phyloP scores from a whole-genome alignment of 441 rosid genomes.

The Mallotus japonicus region DNA sequence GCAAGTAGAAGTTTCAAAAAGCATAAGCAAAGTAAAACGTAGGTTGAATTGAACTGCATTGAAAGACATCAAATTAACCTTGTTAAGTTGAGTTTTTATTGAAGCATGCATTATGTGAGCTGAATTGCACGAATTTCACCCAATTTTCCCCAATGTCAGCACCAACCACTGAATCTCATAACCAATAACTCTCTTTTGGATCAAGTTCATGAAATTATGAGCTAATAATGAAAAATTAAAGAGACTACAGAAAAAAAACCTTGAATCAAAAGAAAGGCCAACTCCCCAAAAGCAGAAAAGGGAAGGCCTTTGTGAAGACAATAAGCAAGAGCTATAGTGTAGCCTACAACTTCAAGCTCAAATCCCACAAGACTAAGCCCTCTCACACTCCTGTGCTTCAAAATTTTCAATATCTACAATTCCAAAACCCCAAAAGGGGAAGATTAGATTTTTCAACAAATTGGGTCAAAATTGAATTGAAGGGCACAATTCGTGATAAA shows the following conservation, averaged over 20 bases:
- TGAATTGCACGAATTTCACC: not conserved
- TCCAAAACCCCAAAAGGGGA: not conserved
- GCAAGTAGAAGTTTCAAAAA: not conserved
- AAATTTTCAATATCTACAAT: conserved; percentile 72
- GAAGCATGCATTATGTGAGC: not conserved
- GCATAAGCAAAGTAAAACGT: not conserved
- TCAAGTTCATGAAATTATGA: not conserved
- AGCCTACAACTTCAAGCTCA: conserved; percentile 91
- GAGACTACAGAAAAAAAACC: conserved; percentile 30
- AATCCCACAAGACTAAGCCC: conserved; percentile 78
- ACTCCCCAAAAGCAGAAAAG: conserved; percentile 90
- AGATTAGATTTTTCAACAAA: not conserved
- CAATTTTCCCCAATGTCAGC: not conserved
- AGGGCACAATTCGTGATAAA: not conserved
- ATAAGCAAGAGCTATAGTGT: conserved; percentile 86
- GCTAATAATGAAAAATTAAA: not conserved
- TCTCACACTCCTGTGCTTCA: conserved; percentile 73
- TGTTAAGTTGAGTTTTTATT: not conserved
- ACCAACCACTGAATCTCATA: not conserved
- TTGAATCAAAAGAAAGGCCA: conserved; percentile 79
- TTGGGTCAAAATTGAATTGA: not conserved
- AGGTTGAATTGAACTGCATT: not conserved
- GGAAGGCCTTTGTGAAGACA: conserved; percentile 93
- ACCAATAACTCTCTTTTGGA: not conserved
- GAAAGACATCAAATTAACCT: not conserved